Percentiles rank a stretch among this genome's conserved stretches.
Conservation (phyloP, 306 rosid genomes). For the Acacia melanoxylon region DNA sequence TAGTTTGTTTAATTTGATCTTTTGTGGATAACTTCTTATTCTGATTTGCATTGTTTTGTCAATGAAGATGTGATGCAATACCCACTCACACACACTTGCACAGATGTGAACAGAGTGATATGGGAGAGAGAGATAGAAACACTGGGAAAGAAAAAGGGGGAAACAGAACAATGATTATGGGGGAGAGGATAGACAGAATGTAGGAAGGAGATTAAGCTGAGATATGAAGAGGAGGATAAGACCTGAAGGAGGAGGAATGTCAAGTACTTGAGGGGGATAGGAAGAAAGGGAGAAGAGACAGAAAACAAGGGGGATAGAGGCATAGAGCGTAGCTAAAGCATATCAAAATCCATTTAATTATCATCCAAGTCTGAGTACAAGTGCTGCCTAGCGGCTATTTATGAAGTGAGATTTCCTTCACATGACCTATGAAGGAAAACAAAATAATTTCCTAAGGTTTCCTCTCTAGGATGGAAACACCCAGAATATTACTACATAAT, state of each 20-base stretch:
- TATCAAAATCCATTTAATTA: not conserved
- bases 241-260: not conserved
- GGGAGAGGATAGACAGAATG: not conserved
- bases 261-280: not conserved
- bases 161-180: too few relatives aligned
- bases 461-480: not conserved
- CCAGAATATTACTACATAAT: too few relatives aligned
- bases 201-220: not conserved
- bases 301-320: not conserved
- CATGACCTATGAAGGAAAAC: not conserved
- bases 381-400: not conserved
- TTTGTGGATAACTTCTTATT: not conserved
- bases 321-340: not conserved
- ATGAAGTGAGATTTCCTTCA: not conserved
- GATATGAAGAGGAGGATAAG: not conserved
- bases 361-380: not conserved
- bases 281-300: not conserved
- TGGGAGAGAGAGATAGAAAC: too few relatives aligned
- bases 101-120: too few relatives aligned
- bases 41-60: not conserved
- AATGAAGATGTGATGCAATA: constrained; percentile 1
- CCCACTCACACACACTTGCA: too few relatives aligned
- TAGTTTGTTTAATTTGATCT: not conserved
- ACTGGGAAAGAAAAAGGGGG: too few relatives aligned
- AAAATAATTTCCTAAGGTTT: not conserved